Evolutionary conservation across 331 rosid genomes (phyloP).

Genomic region (Acacia concinna): DNA sequence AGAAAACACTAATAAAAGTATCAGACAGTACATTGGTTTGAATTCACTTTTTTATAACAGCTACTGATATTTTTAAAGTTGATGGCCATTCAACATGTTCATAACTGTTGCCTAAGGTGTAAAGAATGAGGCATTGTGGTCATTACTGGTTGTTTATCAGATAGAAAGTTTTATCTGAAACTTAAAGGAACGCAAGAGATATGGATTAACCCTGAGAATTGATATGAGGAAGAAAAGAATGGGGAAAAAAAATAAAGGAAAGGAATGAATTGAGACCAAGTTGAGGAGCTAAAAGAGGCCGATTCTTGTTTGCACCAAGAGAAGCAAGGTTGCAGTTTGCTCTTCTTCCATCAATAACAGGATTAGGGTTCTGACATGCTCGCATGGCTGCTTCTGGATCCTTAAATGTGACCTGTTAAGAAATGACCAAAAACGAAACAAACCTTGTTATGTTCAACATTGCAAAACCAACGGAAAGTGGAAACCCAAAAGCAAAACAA

Average conservation of each 20-base stretch:
- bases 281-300: slow-evolving; percentile 56
- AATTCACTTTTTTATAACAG: not conserved
- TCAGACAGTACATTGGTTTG: not conserved
- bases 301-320: slow-evolving; percentile 83
- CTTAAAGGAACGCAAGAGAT: not conserved
- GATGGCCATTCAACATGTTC: not conserved
- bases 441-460: slow-evolving; percentile 4
- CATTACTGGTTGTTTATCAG: not conserved
- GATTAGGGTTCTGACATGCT: slow-evolving; percentile 94
- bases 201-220: not conserved
- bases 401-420: slow-evolving; percentile 79
- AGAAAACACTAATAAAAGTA: not conserved
- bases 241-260: not conserved
- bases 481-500: no score
- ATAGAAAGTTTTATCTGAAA: not conserved
- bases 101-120: not conserved
- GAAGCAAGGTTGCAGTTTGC: slow-evolving; percentile 96
- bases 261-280: slow-evolving; percentile 54
- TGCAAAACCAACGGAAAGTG: slow-evolving; percentile 12
- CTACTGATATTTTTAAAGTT: not conserved
- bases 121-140: not conserved
- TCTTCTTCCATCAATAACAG: slow-evolving; percentile 94
- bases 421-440: not conserved
- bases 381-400: slow-evolving; percentile 91
- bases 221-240: not conserved